Base-by-base conservation (phyloP, 2,329 filamentous ascomycete species). In the Fusarium sp. region DNA sequence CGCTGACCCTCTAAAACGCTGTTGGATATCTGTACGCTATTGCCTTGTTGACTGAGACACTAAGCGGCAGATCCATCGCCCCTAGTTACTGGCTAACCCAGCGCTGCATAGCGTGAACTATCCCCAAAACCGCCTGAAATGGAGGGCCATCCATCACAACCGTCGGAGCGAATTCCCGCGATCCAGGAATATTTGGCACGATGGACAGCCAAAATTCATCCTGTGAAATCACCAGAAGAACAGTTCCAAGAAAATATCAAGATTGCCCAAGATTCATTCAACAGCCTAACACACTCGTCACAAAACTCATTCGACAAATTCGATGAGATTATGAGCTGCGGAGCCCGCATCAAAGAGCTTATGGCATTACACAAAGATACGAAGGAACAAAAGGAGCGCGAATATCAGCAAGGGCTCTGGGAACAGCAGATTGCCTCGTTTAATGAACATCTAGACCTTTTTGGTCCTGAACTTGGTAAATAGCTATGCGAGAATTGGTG, bases 1-100 rank as follows among this genome's bases (percentile, higher is more conserved):
- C 18, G 4, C 20, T 20, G 3, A 4, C 1, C 24, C 1, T 47
- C 44, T 47, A 3, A 10, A 2, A 3, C 20, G 45, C 26, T 14
- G 20, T 28, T 48, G 20, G 7, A 6, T 6, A n/a, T 10, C 3
- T 48, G 2, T 4, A 48, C 20, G 14, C 20, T 12, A 30, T 50
- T n/a, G 20, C 5, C 47, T 30, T 11, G 2, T 17, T 50, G 47
- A 50, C 20, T 3, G 26, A n/a, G 14, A 30, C 3, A 30, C 20
- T 9, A 6, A 50, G 28, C 20, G 20, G 14, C 34, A 36, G 15
- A 36, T 36, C 34, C 8, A 36, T 10, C 34, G 34, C 28, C 28
- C 3, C 20, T 15, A 5, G 26, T 47, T 8, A n/a, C 14, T 12
- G 20, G 28, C 28, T 30, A n/a, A 30, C 47, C 30, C 15, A 39